Evolutionary conservation across 768 basidiomycete genomes (phyloP).

Genomic region (Pleurotus djamor): DNA sequence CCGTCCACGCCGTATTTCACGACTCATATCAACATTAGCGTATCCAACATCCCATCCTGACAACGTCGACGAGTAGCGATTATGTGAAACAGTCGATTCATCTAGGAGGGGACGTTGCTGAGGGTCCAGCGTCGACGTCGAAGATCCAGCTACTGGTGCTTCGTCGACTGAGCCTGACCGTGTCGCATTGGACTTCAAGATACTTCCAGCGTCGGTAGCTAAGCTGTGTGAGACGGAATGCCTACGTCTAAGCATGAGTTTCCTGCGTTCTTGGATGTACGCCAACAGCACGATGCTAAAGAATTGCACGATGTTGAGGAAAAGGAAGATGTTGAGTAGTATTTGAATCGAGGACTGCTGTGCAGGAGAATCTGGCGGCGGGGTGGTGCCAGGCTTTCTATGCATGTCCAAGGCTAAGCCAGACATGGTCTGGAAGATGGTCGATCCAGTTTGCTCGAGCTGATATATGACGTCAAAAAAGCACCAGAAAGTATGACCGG

Average conservation of each 20-base stretch:
- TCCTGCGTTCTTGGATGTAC: slow-evolving; percentile 42
- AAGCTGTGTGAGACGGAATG: slow-evolving; percentile 2
- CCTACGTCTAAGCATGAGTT: slow-evolving; percentile 8
- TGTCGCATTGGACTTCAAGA: neutral
- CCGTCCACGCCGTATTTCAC: slow-evolving; percentile 46
- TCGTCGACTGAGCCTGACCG: neutral
- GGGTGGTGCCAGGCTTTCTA: slow-evolving; percentile 20
- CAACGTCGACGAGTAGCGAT: slow-evolving; percentile 11
- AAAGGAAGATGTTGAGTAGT: slow-evolving; percentile 55
- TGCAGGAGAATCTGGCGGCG: slow-evolving; percentile 10
- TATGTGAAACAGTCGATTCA: neutral
- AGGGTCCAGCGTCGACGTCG: neutral
- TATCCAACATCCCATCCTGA: slow-evolving; percentile 19
- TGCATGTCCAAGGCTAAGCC: slow-evolving; percentile 61
- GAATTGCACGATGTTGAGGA: slow-evolving; percentile 57
- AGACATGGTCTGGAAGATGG: slow-evolving; percentile 70
- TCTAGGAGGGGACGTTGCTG: neutral
- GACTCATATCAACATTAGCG: slow-evolving; percentile 8
- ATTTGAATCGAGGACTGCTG: slow-evolving; percentile 40
- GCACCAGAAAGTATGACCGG: neutral
- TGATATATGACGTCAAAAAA: slow-evolving; percentile 19
- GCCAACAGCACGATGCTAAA: slow-evolving; percentile 47
- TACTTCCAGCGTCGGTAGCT: slow-evolving; percentile 9
- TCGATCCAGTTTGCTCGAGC: slow-evolving; percentile 76
- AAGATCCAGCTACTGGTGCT: neutral